Evolutionary conservation across 352 stramenopile species (phyloP).

Genomic region (Globisporangium nagaii): DNA sequence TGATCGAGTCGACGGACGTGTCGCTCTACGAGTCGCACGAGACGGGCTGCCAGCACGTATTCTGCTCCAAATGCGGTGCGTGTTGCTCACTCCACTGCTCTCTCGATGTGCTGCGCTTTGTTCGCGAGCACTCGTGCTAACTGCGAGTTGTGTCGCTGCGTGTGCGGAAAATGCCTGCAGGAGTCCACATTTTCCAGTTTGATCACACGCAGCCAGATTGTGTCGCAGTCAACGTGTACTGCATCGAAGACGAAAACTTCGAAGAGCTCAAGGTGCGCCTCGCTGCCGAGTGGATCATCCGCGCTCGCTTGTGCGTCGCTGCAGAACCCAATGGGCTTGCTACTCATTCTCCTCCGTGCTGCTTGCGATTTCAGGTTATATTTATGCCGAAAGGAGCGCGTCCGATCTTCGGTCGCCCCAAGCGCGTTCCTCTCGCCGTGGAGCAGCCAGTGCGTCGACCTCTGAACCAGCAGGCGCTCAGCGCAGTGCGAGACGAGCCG

Average conservation of each 20-base stretch:
- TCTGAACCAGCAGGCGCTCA: slow-evolving; percentile 29
- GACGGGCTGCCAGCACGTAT: slow-evolving; percentile 68
- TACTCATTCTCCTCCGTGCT: background rate
- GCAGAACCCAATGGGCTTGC: too few relatives aligned
- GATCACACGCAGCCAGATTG: slow-evolving; percentile 62
- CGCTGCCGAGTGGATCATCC: background rate
- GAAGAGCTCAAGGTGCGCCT: slow-evolving; percentile 67
- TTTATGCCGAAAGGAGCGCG: slow-evolving; percentile 74
- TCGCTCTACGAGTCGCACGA: slow-evolving; percentile 71
- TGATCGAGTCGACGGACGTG: slow-evolving; percentile 58
- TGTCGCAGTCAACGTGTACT: slow-evolving; percentile 78
- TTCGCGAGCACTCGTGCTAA: too few relatives aligned
- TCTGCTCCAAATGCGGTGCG: slow-evolving; percentile 73
- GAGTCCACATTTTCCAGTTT: slow-evolving; percentile 85
- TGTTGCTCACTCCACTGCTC: too few relatives aligned
- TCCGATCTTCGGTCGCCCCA: slow-evolving; percentile 55
- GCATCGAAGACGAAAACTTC: slow-evolving; percentile 77
- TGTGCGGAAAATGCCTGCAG: slow-evolving; percentile 12
- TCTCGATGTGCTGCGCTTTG: too few relatives aligned
- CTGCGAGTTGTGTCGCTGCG: too few relatives aligned
- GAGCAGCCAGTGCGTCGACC: slow-evolving; percentile 37
- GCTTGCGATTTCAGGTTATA: slow-evolving; percentile 40
- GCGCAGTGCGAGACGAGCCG: slow-evolving; percentile 36
- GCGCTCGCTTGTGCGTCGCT: background rate
- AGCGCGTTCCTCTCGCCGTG: slow-evolving; percentile 28